These are phyloP conservation scores for Pythium pectinolyticum DNA, from an alignment of 352 stramenopile species.

Conservation along the genomic window DNA sequence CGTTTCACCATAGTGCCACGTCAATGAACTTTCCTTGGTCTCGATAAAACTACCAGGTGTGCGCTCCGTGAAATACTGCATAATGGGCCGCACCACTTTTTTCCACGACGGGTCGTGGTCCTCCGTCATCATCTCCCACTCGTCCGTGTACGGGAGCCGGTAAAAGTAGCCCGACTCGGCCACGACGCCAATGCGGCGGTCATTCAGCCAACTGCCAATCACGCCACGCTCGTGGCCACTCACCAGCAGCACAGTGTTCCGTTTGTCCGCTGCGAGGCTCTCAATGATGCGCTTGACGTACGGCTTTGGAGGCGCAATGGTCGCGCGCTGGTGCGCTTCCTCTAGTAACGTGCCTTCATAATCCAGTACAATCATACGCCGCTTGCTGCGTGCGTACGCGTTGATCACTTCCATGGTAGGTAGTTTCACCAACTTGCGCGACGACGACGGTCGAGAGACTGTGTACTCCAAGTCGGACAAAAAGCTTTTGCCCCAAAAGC, in stretches of 20 bases:
- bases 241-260: conserved; percentile 64
- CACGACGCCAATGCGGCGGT: conserved; percentile 51
- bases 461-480: conserved; percentile 68
- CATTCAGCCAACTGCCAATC: conserved; percentile 73
- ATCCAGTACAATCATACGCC: conserved; percentile 73
- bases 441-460: conserved; percentile 36
- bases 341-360: conserved; percentile 82
- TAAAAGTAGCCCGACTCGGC: conserved; percentile 70
- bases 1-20: conserved; percentile 73
- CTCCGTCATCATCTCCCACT: conserved; percentile 63
- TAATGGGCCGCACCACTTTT: conserved; percentile 69
- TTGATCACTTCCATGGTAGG: conserved; percentile 45
- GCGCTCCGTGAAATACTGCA: conserved; percentile 77
- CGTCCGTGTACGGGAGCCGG: conserved; percentile 43
- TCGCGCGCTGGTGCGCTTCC: conserved; percentile 59
- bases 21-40: conserved; percentile 58
- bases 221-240: conserved; percentile 66
- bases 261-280: conserved; percentile 45
- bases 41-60: conserved; percentile 69
- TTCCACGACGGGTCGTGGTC: conserved; percentile 69
- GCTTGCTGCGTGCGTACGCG: conserved; percentile 58
- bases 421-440: conserved; percentile 51
- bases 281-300: conserved; percentile 66
- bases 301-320: conserved; percentile 52
- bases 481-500: conserved; percentile 84